phyloP scores from a whole-genome alignment of 1,139 yeast species.

The Blastobotrys malaysiensis region DNA sequence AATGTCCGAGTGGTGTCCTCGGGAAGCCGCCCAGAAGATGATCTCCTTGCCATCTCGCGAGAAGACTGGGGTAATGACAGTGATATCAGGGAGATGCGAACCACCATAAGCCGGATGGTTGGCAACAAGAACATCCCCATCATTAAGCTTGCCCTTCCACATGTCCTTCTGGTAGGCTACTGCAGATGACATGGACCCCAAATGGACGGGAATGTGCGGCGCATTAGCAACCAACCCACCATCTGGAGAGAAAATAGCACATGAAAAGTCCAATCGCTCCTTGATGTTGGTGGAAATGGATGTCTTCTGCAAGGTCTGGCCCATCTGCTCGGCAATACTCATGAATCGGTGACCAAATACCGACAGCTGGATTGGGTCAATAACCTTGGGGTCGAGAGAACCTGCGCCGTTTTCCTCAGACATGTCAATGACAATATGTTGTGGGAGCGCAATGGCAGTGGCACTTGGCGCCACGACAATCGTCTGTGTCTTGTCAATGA shows the following conservation, averaged over 20 bases:
- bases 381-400: constrained; percentile 33
- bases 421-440: constrained; percentile 50
- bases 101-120: constrained; percentile 82
- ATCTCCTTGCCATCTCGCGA: constrained; percentile 49
- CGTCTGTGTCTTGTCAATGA: constrained; percentile 85
- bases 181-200: constrained; percentile 87
- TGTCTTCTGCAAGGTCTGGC: constrained; percentile 70
- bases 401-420: constrained; percentile 27
- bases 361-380: constrained; percentile 68
- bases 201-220: constrained; percentile 82
- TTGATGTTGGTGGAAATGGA: constrained; percentile 83
- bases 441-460: constrained; percentile 54
- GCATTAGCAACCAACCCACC: constrained; percentile 84
- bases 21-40: constrained; percentile 56
- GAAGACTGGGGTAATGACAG: constrained; percentile 76
- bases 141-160: constrained; percentile 55
- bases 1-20: constrained; percentile 67
- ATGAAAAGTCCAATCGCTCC: constrained; percentile 77
- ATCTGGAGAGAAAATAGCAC: constrained; percentile 70
- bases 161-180: constrained; percentile 59
- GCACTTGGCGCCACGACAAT: constrained; percentile 70
- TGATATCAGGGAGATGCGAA: constrained; percentile 73
- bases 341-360: constrained; percentile 80
- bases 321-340: constrained; percentile 91
- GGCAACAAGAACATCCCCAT: constrained; percentile 71